Percentiles rank a stretch among this genome's conserved stretches.
phyloP scores from a whole-genome alignment of 2,329 filamentous ascomycete species.

The Penicillium glabrum region DNA sequence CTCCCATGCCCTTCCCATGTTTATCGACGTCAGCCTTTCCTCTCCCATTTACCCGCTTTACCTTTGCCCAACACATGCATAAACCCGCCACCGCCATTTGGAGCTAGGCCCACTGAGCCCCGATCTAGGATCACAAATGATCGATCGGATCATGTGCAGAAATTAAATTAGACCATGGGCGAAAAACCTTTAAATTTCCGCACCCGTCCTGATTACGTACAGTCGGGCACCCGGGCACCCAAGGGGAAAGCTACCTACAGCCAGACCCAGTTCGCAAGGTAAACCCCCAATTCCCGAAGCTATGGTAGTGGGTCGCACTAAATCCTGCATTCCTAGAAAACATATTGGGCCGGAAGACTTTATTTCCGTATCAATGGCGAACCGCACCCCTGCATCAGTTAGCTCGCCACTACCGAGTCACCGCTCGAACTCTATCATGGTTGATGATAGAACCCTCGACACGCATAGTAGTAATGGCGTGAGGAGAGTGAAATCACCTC shows the following conservation, averaged over 20 bases:
- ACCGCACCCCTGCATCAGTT: conserved; percentile 7
- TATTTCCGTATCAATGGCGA: conserved; percentile 8
- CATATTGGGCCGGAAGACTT: conserved; percentile 6
- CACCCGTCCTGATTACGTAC: background rate
- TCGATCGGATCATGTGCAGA: background rate
- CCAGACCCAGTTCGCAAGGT: background rate
- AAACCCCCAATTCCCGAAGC: background rate
- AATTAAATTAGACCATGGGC: background rate
- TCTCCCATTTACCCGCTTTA: background rate
- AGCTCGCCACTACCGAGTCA: conserved; percentile 9
- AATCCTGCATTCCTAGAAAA: background rate
- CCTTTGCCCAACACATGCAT: background rate
- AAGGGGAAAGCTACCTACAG: conserved; percentile 1
- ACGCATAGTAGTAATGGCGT: conserved; percentile 10
- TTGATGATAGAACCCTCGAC: conserved; percentile 11
- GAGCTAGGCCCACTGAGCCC: background rate
- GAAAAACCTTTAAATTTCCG: background rate
- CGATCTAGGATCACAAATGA: background rate
- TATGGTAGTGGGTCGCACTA: background rate
- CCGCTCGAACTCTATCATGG: background rate
- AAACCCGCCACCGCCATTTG: background rate
- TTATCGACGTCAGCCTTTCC: background rate
- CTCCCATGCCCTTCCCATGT: background rate
- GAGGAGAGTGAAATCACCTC: conserved; percentile 5
- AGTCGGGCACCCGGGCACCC: background rate